phyloP scores from a whole-genome alignment of 2,329 filamentous ascomycete species.

The Pseudocercospora cruenta region DNA sequence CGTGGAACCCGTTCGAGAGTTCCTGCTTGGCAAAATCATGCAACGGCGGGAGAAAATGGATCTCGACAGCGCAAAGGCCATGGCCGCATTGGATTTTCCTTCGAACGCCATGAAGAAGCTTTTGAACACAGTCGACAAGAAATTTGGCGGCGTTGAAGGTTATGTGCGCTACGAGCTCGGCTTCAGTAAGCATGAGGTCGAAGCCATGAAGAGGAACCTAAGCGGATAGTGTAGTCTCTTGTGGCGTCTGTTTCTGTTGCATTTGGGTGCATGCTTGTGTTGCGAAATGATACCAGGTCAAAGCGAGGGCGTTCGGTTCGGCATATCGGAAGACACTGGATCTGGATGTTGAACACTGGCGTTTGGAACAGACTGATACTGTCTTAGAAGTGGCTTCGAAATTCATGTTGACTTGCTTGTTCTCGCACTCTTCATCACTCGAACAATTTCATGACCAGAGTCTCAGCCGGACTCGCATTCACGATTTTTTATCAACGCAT shows the following conservation, averaged over 20 bases:
- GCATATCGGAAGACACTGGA: not conserved
- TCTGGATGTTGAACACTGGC: not conserved
- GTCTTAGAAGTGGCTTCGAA: not conserved
- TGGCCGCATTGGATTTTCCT: constrained; percentile 3
- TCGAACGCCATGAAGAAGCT: constrained; percentile 2
- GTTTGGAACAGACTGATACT: not conserved
- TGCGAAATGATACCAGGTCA: not conserved
- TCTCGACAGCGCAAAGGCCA: not conserved
- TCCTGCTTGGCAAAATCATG: constrained; percentile 5
- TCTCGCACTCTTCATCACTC: not conserved
- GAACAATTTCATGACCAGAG: not conserved
- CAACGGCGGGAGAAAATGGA: constrained; percentile 6
- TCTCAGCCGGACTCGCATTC: not conserved
- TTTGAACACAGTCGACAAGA: not conserved
- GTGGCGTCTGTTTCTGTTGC: not conserved
- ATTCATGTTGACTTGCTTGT: not conserved
- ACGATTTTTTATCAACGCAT: not conserved
- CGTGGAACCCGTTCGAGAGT: constrained; percentile 4
- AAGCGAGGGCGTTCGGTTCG: constrained; percentile 1
- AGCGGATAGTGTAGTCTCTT: not conserved
- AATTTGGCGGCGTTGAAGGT: constrained; percentile 4
- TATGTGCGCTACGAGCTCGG: constrained; percentile 5
- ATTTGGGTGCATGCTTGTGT: not conserved
- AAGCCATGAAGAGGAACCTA: constrained; percentile 4
- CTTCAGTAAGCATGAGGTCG: constrained; percentile 1